A percentile compares a stretch with the other conserved stretches of the same genome.
These are phyloP conservation scores for Globisporangium canariense DNA, from an alignment of 352 stramenopile species.

Conservation along the genomic window DNA sequence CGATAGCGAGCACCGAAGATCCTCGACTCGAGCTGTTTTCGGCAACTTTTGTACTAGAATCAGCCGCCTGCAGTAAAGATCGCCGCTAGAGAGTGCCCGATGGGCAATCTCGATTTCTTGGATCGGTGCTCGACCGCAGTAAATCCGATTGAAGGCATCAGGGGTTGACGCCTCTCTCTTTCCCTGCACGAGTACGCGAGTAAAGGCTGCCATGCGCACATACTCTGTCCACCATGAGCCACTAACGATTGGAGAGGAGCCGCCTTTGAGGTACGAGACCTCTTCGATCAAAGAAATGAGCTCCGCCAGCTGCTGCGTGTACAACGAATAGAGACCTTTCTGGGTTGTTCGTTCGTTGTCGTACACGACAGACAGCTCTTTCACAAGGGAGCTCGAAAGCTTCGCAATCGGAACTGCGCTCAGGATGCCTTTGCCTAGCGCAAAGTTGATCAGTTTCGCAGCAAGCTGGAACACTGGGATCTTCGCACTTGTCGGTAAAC, in stretches of 20 bases:
- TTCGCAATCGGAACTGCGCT: constrained; percentile 58
- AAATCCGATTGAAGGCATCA: constrained; percentile 44
- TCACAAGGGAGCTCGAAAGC: constrained; percentile 38
- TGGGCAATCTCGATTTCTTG: constrained; percentile 51
- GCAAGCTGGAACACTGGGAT: constrained; percentile 51
- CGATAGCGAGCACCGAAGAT: constrained; percentile 40
- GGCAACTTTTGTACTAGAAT: constrained; percentile 68
- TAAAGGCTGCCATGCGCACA: constrained; percentile 60
- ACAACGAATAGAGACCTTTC: constrained; percentile 60
- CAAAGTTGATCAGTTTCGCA: constrained; percentile 67
- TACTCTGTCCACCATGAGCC: constrained; percentile 55
- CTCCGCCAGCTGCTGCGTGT: constrained; percentile 63
- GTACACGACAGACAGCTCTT: constrained; percentile 55
- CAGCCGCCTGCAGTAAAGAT: constrained; percentile 49
- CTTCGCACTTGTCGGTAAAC: constrained; percentile 42
- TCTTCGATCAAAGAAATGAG: constrained; percentile 62
- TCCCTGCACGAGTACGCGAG: constrained; percentile 36
- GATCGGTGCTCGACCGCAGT: constrained; percentile 53
- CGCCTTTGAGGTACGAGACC: constrained; percentile 48
- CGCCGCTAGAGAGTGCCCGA: constrained; percentile 21
- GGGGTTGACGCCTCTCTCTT: constrained; percentile 36
- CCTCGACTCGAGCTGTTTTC: constrained; percentile 39
- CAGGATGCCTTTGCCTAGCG: constrained; percentile 45
- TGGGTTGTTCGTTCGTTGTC: constrained; percentile 63
- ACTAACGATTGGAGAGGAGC: constrained; percentile 38